phyloP scores from a whole-genome alignment of 1,139 yeast genomes.

The Sugiyamaella xylanicola region DNA sequence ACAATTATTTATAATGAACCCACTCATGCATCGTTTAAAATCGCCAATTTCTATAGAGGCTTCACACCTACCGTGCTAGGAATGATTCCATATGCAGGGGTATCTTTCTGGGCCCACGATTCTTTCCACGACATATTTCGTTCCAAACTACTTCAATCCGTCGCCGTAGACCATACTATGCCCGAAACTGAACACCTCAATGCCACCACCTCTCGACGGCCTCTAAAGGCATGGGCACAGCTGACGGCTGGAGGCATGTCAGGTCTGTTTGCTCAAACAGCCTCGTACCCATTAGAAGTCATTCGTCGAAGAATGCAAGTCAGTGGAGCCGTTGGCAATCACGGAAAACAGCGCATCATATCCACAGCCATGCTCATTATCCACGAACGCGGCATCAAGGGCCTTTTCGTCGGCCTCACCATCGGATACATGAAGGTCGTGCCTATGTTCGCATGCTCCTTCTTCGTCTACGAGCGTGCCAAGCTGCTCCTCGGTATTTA shows the following conservation, averaged over 20 bases:
- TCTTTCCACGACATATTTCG: slow-evolving; percentile 82
- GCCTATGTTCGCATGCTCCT: slow-evolving; percentile 97
- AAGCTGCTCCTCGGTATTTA: slow-evolving; percentile 67
- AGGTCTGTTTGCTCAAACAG: slow-evolving; percentile 93
- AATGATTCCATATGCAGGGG: slow-evolving; percentile 98
- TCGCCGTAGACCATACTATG: slow-evolving; percentile 20
- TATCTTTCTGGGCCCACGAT: slow-evolving; percentile 93
- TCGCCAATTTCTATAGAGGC: slow-evolving; percentile 77
- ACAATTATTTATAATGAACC: slow-evolving; percentile 61
- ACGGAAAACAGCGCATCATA: slow-evolving; percentile 42
- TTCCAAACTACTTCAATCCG: slow-evolving; percentile 46
- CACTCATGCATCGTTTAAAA: slow-evolving; percentile 16
- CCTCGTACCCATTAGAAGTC: slow-evolving; percentile 96
- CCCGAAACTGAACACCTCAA: slow-evolving; percentile 20
- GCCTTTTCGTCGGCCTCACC: slow-evolving; percentile 90
- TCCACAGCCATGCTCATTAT: slow-evolving; percentile 53
- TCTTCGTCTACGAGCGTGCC: slow-evolving; percentile 87
- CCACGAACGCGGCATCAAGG: slow-evolving; percentile 65
- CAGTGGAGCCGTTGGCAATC: slow-evolving; percentile 62
- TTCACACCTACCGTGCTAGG: slow-evolving; percentile 93
- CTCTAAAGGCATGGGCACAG: slow-evolving; percentile 86
- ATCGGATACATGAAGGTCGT: slow-evolving; percentile 93
- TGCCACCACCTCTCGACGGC: slow-evolving; percentile 46
- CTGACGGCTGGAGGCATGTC: slow-evolving; percentile 92
- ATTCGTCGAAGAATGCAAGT: slow-evolving; percentile 95